A percentile compares a stretch with the other conserved stretches of the same genome.
Evolutionary conservation across 1,284 basidiomycete species (phyloP).

Genomic region (Wallemia mellicola): DNA sequence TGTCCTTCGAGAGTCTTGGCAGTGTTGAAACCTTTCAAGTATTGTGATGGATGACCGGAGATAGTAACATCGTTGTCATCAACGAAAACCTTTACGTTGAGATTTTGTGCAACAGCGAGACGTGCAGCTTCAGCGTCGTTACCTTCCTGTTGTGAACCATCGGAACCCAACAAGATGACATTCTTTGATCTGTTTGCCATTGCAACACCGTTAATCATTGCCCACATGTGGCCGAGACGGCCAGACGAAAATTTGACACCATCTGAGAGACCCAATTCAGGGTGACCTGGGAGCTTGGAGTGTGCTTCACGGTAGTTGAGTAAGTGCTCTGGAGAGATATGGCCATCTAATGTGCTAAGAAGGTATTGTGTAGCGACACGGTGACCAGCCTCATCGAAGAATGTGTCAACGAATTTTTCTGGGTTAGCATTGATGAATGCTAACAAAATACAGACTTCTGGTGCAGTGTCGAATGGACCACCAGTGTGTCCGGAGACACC

Average conservation of each 20-base stretch:
- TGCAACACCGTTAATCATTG: constrained; percentile 47
- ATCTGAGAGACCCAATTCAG: constrained; percentile 51
- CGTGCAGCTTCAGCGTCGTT: constrained; percentile 63
- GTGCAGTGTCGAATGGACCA: constrained; percentile 56
- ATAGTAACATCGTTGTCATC: constrained; percentile 71
- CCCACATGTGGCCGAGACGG: constrained; percentile 55
- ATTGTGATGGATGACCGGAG: constrained; percentile 48
- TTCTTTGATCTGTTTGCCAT: constrained; percentile 42
- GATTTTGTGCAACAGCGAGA: constrained; percentile 44
- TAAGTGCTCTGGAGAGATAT: constrained; percentile 37
- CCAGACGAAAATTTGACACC: constrained; percentile 64
- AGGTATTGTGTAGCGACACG: constrained; percentile 65
- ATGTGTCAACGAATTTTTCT: constrained; percentile 11
- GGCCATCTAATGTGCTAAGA: constrained; percentile 38
- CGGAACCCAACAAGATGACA: constrained; percentile 50
- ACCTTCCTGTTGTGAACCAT: constrained; percentile 63
- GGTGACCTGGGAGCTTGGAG: constrained; percentile 55
- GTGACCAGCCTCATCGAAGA: constrained; percentile 28
- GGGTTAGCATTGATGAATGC: constrained; percentile 34
- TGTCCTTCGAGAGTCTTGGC: constrained; percentile 42
- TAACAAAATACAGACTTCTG: constrained; percentile 43
- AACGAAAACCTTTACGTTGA: constrained; percentile 54
- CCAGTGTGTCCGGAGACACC: constrained; percentile 17
- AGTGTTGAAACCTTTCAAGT: constrained; percentile 43
- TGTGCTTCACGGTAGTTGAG: constrained; percentile 57